Evolutionary conservation across 192 early-diverging fungal species (phyloP).

Genomic region (Entophlyctis luteolus): DNA sequence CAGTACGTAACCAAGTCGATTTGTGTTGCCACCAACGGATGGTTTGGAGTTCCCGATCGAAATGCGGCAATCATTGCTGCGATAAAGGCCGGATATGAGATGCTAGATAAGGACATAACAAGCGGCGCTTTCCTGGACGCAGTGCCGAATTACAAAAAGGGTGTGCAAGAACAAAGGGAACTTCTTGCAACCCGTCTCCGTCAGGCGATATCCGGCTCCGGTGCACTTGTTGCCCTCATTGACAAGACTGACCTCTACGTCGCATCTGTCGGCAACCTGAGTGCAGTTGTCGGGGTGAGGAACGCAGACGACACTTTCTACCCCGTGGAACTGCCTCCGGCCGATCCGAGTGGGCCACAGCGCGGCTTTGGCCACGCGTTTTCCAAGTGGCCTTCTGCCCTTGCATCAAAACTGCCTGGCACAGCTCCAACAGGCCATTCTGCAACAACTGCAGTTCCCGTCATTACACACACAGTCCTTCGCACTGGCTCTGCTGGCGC

Average conservation of each 20-base stretch:
- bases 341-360: not conserved
- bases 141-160: not conserved
- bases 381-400: conserved; percentile 40
- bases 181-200: conserved; percentile 10
- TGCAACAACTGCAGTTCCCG: conserved; percentile 49
- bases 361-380: conserved; percentile 41
- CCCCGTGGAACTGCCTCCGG: conserved; percentile 41
- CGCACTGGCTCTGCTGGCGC: not conserved
- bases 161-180: not conserved
- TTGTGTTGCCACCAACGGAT: not conserved
- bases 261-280: conserved; percentile 43
- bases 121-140: conserved; percentile 33
- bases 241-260: conserved; percentile 50
- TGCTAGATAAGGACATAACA: conserved; percentile 44
- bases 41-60: conserved; percentile 4
- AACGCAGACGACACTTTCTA: conserved; percentile 38
- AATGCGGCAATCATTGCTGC: conserved; percentile 29
- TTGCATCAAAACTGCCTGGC: conserved; percentile 21
- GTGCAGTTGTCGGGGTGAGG: conserved; percentile 43
- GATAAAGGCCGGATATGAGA: conserved; percentile 38
- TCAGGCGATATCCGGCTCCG: conserved; percentile 41
- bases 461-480: conserved; percentile 27
- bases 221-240: conserved; percentile 46
- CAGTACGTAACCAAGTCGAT: not conserved
- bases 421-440: conserved; percentile 46